Conservation (phyloP, 257 asterid genomes). For the Gentiana macrophylla region DNA sequence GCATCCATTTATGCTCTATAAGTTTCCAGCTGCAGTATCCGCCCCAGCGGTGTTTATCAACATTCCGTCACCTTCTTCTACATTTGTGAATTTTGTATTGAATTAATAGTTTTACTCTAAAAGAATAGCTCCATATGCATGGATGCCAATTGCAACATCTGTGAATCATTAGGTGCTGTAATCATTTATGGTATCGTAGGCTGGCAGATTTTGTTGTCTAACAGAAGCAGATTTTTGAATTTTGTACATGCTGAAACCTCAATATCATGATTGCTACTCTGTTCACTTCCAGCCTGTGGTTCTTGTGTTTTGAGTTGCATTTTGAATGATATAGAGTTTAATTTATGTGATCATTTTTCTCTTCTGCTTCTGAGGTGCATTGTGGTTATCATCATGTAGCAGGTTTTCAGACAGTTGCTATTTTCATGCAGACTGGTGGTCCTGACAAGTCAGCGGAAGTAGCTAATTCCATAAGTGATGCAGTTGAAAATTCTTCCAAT, state of each 20-base stretch:
- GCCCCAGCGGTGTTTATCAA: no score
- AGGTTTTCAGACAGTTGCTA: slow-evolving; percentile 99
- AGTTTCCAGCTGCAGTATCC: no score
- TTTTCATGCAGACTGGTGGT: slow-evolving; percentile 99
- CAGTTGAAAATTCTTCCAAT: slow-evolving; percentile 67
- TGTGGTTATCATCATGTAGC: slow-evolving; percentile 93
- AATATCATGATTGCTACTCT: background rate
- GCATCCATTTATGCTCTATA: no score
- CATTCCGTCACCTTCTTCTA: no score
- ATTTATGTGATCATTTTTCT: slow-evolving; percentile 27
- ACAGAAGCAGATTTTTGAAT: background rate
- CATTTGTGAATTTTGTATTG: no score
- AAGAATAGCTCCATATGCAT: no score
- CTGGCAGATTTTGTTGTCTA: background rate
- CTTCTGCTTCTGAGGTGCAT: slow-evolving; percentile 74
- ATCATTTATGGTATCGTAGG: no score
- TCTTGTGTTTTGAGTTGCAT: slow-evolving; percentile 20
- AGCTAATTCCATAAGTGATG: slow-evolving; percentile 34
- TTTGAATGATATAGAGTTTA: slow-evolving; percentile 17
- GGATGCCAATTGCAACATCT: no score
- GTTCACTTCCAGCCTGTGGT: slow-evolving; percentile 9
- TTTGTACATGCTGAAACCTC: no score
- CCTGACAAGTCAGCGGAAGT: slow-evolving; percentile 52
- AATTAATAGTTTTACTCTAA: no score
- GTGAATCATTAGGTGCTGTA: no score